A percentile compares a stretch with the other conserved stretches of the same genome.
phyloP scores from a whole-genome alignment of 192 early-diverging fungal genomes.

The Geosiphon pyriformis region DNA sequence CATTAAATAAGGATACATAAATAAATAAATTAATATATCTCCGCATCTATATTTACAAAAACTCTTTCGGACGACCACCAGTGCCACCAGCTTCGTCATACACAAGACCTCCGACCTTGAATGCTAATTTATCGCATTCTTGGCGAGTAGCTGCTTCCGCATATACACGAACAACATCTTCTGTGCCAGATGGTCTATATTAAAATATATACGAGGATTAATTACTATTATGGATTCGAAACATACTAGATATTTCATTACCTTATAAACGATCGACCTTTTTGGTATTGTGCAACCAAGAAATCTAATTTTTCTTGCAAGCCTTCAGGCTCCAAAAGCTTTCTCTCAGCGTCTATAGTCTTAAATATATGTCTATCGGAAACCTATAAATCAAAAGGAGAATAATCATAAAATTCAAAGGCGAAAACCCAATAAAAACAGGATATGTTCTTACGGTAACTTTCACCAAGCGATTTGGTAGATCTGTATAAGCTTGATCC shows the following conservation, averaged over 20 bases:
- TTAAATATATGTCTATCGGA: constrained; percentile 80
- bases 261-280: constrained; percentile 93
- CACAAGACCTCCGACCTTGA: constrained; percentile 83
- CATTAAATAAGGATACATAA: too few species aligned
- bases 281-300: constrained; percentile 74
- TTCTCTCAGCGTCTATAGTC: constrained; percentile 95
- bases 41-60: constrained; percentile 29
- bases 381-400: constrained; percentile 43
- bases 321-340: constrained; percentile 78
- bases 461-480: constrained; percentile 94
- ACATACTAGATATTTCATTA: constrained; percentile 30
- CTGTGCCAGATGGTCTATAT: constrained; percentile 88
- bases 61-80: constrained; percentile 69
- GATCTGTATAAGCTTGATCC: constrained; percentile 90
- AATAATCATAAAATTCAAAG: too few species aligned
- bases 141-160: constrained; percentile 93
- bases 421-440: background rate
- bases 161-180: constrained; percentile 98
- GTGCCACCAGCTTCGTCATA: constrained; percentile 91
- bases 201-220: background rate
- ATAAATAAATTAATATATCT: background rate
- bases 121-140: constrained; percentile 83
- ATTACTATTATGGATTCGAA: too few species aligned
- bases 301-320: constrained; percentile 83
- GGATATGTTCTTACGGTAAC: constrained; percentile 66